Base-by-base conservation (phyloP, 331 rosid species). In the Quercus tomentella region DNA sequence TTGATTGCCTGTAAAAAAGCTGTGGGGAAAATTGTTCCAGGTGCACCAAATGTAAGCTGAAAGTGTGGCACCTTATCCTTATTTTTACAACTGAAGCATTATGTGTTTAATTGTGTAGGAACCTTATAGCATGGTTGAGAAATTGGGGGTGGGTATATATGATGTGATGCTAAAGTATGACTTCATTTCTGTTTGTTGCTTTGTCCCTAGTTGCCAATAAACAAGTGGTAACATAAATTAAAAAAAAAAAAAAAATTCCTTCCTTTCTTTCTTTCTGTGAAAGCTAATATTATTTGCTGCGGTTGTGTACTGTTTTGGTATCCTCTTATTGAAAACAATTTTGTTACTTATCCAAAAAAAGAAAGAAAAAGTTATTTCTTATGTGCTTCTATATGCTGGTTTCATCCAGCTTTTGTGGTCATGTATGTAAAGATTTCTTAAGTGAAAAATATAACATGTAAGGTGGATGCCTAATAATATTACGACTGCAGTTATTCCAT, bases 1-100 rank as follows among this genome's bases (percentile, higher is more conserved):
- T 86, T 95, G 84, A 87, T 95, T 86, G 87, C 98, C 58, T 95
- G 99, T 85, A 95, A 91, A 85, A 95, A 88, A 82, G 97, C 97
- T 69, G 93, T 93, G 55, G 84, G 84, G 31, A 93, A 95, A 83
- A 91, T 93, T 61, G 75, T 91, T 68, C 41, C 96, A 3, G 92
- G 99, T 3, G 93, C 98, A 72, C 99, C 98, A 58, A 95, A 90
- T 76, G 99, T 93, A 88, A 90, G 98, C 70, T 58, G 45, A 70
- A 73, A 68, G 16, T 72, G 37, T 72, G 6, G 5, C 6, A 31
- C 35, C 35, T 31, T 31, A 31, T 31, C 35, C 33, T 26, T 41
- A 8, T 45, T 69, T 70, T 77, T 11, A 43, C 16, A 6, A 30
- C 3, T 45, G 56, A 30, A 81, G 56, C 21, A 55, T 56, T 75